These are phyloP conservation scores for Candida adriatica DNA, from an alignment of 805 yeast genomes.

Conservation along the genomic window DNA sequence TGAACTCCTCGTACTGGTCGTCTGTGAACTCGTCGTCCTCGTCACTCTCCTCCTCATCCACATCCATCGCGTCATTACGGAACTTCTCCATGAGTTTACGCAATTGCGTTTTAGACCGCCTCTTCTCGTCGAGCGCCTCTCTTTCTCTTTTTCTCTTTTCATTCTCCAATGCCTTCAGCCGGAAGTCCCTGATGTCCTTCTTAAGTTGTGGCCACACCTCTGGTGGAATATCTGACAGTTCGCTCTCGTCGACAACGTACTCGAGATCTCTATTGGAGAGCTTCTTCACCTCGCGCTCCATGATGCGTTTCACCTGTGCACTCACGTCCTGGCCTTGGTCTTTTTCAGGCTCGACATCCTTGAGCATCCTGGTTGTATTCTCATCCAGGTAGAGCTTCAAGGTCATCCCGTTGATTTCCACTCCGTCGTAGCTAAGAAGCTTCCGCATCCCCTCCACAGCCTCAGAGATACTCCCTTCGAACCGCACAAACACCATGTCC, in stretches of 20 bases:
- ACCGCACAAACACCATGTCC: slow-evolving; percentile 29
- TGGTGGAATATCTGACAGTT: slow-evolving; percentile 49
- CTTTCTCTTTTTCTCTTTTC: slow-evolving; percentile 45
- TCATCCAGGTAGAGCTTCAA: slow-evolving; percentile 5
- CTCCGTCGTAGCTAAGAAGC: slow-evolving; percentile 1
- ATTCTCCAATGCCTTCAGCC: slow-evolving; percentile 45
- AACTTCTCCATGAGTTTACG: slow-evolving; percentile 38
- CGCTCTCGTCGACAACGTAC: slow-evolving; percentile 51
- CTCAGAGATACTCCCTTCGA: slow-evolving; percentile 7
- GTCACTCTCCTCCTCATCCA: slow-evolving; percentile 16
- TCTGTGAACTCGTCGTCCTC: slow-evolving; percentile 26
- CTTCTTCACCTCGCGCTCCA: slow-evolving; percentile 1
- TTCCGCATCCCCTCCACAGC: slow-evolving; percentile 1
- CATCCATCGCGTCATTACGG: slow-evolving; percentile 23
- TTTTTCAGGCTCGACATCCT: too few species aligned
- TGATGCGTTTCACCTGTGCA: too few species aligned
- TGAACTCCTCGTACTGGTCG: slow-evolving; percentile 27
- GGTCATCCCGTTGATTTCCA: slow-evolving; percentile 2
- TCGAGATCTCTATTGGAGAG: slow-evolving; percentile 2
- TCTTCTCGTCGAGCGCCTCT: slow-evolving; percentile 41
- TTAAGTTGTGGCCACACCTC: slow-evolving; percentile 46
- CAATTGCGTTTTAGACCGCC: slow-evolving; percentile 40
- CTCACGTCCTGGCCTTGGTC: too few species aligned
- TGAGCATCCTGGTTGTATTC: slow-evolving; percentile 9
- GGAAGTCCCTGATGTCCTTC: slow-evolving; percentile 46